Evolutionary conservation across 352 stramenopile genomes (phyloP).

Genomic region (Globisporangium cystogenes): DNA sequence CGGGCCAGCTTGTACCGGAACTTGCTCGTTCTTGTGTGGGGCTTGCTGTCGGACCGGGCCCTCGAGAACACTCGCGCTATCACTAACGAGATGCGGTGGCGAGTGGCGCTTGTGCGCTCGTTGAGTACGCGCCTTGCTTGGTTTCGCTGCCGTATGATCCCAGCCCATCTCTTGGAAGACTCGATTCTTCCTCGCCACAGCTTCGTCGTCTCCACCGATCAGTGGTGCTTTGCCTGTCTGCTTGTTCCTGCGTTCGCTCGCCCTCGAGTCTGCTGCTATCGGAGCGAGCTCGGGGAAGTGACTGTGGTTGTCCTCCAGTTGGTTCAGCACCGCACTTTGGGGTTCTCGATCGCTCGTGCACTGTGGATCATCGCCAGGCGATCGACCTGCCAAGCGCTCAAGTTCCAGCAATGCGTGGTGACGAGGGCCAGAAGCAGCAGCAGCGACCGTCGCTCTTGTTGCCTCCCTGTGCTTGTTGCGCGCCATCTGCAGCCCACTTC

Average conservation of each 20-base stretch:
- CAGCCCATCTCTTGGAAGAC: constrained; percentile 14
- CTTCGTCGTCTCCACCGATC: constrained; percentile 5
- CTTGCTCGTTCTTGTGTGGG: neutral
- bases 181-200: neutral
- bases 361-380: neutral
- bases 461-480: constrained; percentile 18
- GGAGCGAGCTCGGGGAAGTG: neutral
- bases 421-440: neutral
- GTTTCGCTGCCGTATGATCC: neutral
- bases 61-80: neutral
- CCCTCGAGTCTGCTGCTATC: neutral
- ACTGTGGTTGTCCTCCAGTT: neutral
- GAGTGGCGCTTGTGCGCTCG: neutral
- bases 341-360: neutral
- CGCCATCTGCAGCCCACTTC: constrained; percentile 33
- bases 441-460: neutral
- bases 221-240: neutral
- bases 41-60: too few species aligned
- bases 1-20: neutral
- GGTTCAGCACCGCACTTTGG: neutral
- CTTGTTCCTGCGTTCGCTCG: neutral
- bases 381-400: neutral
- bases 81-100: neutral
- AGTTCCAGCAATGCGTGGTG: neutral
- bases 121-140: neutral